A percentile compares a stretch with the other conserved stretches of the same genome.
Conservation (phyloP, 2,329 filamentous ascomycete species). For the Pseudogymnoascus sp. region DNA sequence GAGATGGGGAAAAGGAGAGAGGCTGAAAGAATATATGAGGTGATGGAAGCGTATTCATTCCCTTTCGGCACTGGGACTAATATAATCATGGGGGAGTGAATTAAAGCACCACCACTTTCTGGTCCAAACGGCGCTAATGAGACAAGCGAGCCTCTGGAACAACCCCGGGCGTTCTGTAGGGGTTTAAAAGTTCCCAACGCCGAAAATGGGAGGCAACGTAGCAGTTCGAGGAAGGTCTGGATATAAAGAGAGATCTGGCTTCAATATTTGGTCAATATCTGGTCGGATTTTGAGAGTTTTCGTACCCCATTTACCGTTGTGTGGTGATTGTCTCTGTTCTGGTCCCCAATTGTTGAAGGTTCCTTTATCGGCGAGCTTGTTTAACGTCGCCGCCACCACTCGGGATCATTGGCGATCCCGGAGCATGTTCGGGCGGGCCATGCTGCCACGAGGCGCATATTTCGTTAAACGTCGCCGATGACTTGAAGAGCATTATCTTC, state of each 20-base stretch:
- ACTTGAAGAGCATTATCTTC: neutral
- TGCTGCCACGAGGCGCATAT: slow-evolving; percentile 2
- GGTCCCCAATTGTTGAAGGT: neutral
- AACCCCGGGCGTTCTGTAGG: slow-evolving; percentile 4
- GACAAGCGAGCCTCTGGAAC: slow-evolving; percentile 8
- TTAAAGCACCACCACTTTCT: slow-evolving; percentile 7
- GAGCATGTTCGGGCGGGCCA: neutral
- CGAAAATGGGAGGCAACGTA: neutral
- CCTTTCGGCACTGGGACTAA: slow-evolving; percentile 3
- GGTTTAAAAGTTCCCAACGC: slow-evolving; percentile 1
- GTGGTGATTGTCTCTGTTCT: neutral
- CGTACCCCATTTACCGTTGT: neutral
- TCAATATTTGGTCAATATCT: neutral
- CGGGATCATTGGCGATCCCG: slow-evolving; percentile 1
- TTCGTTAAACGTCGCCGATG: neutral
- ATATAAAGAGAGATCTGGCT: neutral
- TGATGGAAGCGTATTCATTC: slow-evolving; percentile 7
- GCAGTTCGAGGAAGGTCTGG: neutral
- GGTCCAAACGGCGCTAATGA: neutral
- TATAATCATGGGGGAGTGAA: slow-evolving; percentile 5
- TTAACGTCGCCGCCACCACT: slow-evolving; percentile 1
- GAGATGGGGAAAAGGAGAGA: slow-evolving; percentile 2
- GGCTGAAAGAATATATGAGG: slow-evolving; percentile 7
- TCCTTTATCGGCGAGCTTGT: neutral
- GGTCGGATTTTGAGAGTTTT: neutral